phyloP scores from a whole-genome alignment of 129 eudicot genomes.

The Chrysanthemum makinoi region DNA sequence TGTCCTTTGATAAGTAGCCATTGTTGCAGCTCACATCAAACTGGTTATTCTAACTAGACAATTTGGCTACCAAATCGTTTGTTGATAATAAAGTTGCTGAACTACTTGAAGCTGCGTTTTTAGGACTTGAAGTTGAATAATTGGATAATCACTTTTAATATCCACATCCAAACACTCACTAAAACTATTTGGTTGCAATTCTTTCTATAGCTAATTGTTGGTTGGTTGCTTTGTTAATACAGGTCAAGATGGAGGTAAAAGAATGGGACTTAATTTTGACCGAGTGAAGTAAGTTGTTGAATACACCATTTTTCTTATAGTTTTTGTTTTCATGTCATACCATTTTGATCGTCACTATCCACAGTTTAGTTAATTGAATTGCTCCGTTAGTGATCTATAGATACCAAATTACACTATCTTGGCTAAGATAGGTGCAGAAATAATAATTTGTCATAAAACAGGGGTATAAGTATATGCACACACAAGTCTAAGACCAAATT shows the following conservation, averaged over 20 bases:
- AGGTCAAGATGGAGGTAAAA: conserved; percentile 88
- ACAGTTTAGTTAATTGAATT: neutral
- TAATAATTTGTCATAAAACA: neutral
- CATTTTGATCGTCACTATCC: neutral
- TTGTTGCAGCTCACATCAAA: too few species aligned
- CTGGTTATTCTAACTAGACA: too few species aligned
- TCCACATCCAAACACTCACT: too few species aligned
- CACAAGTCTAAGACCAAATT: too few species aligned
- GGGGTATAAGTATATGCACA: neutral
- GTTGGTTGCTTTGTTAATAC: conserved; percentile 28
- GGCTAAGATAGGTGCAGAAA: neutral
- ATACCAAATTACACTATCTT: neutral
- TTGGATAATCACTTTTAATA: too few species aligned
- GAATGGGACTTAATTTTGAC: conserved; percentile 93
- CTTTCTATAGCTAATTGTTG: conserved; percentile 18
- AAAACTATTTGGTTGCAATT: neutral
- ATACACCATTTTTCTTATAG: neutral
- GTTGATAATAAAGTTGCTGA: too few species aligned
- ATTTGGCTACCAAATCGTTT: too few species aligned
- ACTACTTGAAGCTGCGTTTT: too few species aligned
- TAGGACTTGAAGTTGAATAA: too few species aligned
- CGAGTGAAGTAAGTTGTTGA: conserved; percentile 79
- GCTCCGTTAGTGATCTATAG: neutral
- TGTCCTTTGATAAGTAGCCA: too few species aligned
- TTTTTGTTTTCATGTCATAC: neutral